Evolutionary conservation across 2,329 filamentous ascomycete species (phyloP).

Genomic region (Paradendryphiella salina): DNA sequence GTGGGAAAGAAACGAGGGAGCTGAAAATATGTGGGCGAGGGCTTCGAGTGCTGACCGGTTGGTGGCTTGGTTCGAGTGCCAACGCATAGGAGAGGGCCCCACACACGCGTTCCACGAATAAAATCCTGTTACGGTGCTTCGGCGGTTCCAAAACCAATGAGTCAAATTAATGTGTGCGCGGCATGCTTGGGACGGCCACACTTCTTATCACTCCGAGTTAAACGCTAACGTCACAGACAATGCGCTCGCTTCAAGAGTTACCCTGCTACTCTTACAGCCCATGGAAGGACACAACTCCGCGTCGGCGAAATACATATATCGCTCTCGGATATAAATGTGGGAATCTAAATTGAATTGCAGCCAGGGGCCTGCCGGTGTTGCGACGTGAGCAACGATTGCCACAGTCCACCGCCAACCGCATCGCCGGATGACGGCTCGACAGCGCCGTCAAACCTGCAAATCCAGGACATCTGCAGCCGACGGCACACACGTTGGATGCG

Average conservation of each 20-base stretch:
- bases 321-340: conserved; percentile 20
- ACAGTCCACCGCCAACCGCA: conserved; percentile 19
- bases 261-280: conserved; percentile 21
- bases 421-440: conserved; percentile 26
- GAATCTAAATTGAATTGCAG: conserved; percentile 29
- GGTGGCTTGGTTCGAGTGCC: conserved; percentile 41
- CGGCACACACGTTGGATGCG: conserved; percentile 9
- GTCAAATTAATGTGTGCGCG: conserved; percentile 25
- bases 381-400: conserved; percentile 36
- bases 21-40: conserved; percentile 32
- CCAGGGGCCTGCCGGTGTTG: conserved; percentile 30
- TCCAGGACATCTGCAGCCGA: conserved; percentile 13
- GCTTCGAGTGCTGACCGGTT: conserved; percentile 38
- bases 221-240: conserved; percentile 25
- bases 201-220: conserved; percentile 40
- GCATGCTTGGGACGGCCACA: conserved; percentile 32
- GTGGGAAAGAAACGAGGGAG: conserved; percentile 35
- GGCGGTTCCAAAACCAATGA: conserved; percentile 42
- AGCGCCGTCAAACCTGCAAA: conserved; percentile 24
- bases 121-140: conserved; percentile 29
- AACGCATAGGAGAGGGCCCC: conserved; percentile 45
- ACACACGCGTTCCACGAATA: conserved; percentile 34
- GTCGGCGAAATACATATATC: conserved; percentile 30
- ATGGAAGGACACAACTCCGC: conserved; percentile 22
- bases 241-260: conserved; percentile 23